These are phyloP conservation scores for Xylaria intraflava DNA, from an alignment of 495 filamentous ascomycete genomes.

Conservation along the genomic window DNA sequence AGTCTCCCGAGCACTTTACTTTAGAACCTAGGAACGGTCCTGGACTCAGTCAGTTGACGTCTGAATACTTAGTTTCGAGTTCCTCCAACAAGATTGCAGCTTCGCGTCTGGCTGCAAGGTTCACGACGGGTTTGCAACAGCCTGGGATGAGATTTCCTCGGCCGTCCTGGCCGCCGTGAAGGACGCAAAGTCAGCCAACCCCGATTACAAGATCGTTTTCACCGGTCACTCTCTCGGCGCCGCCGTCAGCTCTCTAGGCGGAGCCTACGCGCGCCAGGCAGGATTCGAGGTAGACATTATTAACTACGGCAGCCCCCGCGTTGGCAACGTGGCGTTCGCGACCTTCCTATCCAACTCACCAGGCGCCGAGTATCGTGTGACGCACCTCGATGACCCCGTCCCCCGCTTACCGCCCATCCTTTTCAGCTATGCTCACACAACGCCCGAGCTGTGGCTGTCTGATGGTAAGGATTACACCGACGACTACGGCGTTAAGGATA, in stretches of 20 bases:
- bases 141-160: constrained; percentile 30
- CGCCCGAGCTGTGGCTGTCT: constrained; percentile 59
- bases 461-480: constrained; percentile 15
- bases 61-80: constrained; percentile 21
- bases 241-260: constrained; percentile 57
- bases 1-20: constrained; percentile 20
- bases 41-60: not conserved
- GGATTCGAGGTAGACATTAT: constrained; percentile 44
- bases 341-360: constrained; percentile 46
- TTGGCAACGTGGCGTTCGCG: constrained; percentile 54
- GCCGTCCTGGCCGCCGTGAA: constrained; percentile 18
- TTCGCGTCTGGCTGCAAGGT: constrained; percentile 27
- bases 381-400: constrained; percentile 61
- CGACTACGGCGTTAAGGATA: constrained; percentile 22
- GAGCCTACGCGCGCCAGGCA: constrained; percentile 48
- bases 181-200: constrained; percentile 30
- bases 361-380: constrained; percentile 55
- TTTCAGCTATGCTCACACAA: constrained; percentile 54
- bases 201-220: constrained; percentile 48
- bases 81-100: constrained; percentile 25
- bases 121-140: constrained; percentile 35
- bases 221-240: constrained; percentile 67
- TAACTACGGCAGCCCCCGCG: constrained; percentile 62
- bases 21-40: not conserved
- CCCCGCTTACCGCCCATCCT: constrained; percentile 54